phyloP scores from a whole-genome alignment of 306 rosid species.

The Rubus idaeus region DNA sequence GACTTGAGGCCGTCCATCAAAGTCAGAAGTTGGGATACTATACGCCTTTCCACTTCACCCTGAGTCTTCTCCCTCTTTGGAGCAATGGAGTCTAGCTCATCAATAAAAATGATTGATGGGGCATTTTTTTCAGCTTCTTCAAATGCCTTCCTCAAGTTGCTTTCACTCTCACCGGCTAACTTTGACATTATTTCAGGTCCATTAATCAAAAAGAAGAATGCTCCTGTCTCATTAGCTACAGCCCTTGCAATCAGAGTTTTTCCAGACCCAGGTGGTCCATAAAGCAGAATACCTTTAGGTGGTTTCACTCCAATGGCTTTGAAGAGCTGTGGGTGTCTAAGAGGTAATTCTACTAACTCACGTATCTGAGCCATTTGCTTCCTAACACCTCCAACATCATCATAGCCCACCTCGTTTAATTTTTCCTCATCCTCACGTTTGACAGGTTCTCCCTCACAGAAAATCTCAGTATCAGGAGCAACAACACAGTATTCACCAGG shows the following conservation, averaged over 20 bases:
- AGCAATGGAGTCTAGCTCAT: constrained; percentile 70
- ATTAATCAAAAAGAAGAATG: constrained; percentile 66
- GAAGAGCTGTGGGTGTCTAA: constrained; percentile 73
- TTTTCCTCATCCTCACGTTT: constrained; percentile 68
- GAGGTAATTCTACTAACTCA: constrained; percentile 69
- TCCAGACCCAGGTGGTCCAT: constrained; percentile 78
- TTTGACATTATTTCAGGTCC: constrained; percentile 80
- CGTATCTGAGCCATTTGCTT: constrained; percentile 85
- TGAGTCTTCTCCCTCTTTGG: constrained; percentile 75
- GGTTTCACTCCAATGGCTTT: constrained; percentile 72
- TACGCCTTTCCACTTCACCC: constrained; percentile 72
- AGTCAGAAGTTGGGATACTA: constrained; percentile 70
- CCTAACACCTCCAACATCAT: constrained; percentile 78
- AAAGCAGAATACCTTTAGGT: constrained; percentile 69
- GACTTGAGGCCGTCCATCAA: constrained; percentile 75
- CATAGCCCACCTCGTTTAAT: constrained; percentile 60
- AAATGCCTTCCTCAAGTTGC: constrained; percentile 71
- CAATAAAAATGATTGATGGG: constrained; percentile 69
- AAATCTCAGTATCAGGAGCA: constrained; percentile 65
- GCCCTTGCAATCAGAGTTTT: constrained; percentile 67
- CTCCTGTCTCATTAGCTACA: constrained; percentile 75
- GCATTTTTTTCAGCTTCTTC: constrained; percentile 76
- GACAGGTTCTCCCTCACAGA: constrained; percentile 67
- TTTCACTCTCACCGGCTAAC: constrained; percentile 74
- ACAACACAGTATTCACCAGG: constrained; percentile 64